Evolutionary conservation across 1,284 basidiomycete genomes (phyloP), one percentile per base, ranked within the genome.

Genomic region (Ganoderma leucocontextum): DNA sequence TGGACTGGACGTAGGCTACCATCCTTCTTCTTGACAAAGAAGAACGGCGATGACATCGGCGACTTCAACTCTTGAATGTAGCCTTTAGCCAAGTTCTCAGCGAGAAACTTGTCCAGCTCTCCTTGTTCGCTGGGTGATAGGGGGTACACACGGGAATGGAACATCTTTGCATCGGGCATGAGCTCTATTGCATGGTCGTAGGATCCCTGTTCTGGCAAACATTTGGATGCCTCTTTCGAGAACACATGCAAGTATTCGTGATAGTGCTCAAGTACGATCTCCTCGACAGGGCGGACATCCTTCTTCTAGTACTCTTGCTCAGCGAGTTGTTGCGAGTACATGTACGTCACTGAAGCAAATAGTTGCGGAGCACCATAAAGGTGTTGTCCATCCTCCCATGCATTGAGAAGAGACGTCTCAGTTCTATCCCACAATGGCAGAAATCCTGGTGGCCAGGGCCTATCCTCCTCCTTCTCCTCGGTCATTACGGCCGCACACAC

Each of bases 11-110:
- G 71, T 0, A 82, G 70, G 0, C 67, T 63, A 7, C 79, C 78
- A 66, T 83, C 81, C 72, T 83, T 82, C 74, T 84, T 84, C 59
- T 78, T 77, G 22, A 82, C 77, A 66, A 83, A 84, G n/a, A 84
- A 75, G 53, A 82, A 74, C 0, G 81, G 79, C 0, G 80, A 38
- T 0, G 67, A 77, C 57, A 74, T 73, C 0, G 75, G 74, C 2
- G 77, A 76, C 29, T 75, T 78, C 0, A 79, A 79, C 9, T 64
- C 68, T 0, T 66, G 57, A 33, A 78, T 79, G 5, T 59, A 60
- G 2, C 77, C 72, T 12, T 53, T 73, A 2, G 52, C 19, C 0
- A 81, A 73, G 62, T 80, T 80, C 41, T 81, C 78, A 9, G 78
- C 67, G 2, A 81, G n/a, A 68, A 78, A 81, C 41, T 60, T 33